These are phyloP conservation scores for Aristolochia contorta DNA, from an alignment of 164 flowering plant genomes.

Conservation along the genomic window DNA sequence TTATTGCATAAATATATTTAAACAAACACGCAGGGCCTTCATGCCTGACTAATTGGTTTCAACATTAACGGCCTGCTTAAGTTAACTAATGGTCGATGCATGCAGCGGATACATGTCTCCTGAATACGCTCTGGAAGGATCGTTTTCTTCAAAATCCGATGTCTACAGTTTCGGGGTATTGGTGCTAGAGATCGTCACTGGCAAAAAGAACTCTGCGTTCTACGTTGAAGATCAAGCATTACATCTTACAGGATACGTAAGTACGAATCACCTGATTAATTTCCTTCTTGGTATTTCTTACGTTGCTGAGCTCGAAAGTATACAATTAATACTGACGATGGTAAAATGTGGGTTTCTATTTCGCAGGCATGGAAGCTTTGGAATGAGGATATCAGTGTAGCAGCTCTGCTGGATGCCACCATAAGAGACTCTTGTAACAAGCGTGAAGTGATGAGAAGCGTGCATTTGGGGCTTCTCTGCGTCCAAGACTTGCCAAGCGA, in stretches of 20 bases:
- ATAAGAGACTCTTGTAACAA: background rate
- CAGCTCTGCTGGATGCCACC: conserved; percentile 1
- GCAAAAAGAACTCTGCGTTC: conserved; percentile 8
- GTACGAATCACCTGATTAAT: background rate
- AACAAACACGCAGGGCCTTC: too few species aligned
- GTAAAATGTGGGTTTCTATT: background rate
- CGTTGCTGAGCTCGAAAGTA: too few species aligned
- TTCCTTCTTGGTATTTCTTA: too few species aligned
- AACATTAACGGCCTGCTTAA: background rate
- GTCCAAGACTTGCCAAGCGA: conserved; percentile 7
- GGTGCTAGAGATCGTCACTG: conserved; percentile 7
- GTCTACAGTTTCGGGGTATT: conserved; percentile 8
- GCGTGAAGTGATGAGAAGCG: conserved; percentile 3
- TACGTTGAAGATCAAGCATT: background rate
- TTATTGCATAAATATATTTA: too few species aligned
- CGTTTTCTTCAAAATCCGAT: background rate
- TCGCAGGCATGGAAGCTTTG: conserved; percentile 6
- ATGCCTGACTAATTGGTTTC: too few species aligned
- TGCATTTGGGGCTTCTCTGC: conserved; percentile 6
- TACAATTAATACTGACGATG: too few species aligned
- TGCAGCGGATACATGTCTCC: conserved; percentile 6
- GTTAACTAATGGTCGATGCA: too few species aligned
- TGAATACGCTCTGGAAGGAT: conserved; percentile 5
- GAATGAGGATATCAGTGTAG: background rate
- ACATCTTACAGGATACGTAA: conserved; percentile 5